Conservation (phyloP, 164 flowering plant genomes). For the Vitis cinerea region DNA sequence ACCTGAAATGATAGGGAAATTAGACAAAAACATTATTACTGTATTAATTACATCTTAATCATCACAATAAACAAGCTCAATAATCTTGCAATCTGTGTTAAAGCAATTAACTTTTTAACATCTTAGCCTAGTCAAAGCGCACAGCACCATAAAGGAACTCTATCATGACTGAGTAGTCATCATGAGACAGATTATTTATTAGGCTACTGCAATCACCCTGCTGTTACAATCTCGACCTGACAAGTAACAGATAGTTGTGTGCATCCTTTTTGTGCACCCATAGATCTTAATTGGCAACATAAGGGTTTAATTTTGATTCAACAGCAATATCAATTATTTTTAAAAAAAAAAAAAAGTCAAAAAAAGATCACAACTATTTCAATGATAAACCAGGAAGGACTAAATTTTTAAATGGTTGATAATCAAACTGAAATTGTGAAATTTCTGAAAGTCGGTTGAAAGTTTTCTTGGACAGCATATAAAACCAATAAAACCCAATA, state of each 20-base stretch:
- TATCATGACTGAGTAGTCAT: too few species aligned
- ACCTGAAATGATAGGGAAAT: slow-evolving; percentile 45
- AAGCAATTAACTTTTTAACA: background rate
- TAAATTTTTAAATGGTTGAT: background rate
- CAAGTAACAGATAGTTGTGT: background rate
- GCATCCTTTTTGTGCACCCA: background rate
- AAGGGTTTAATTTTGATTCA: background rate
- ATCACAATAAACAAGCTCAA: too few species aligned
- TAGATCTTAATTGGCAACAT: background rate
- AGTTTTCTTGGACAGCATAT: too few species aligned
- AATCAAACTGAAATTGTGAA: background rate
- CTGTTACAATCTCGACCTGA: background rate
- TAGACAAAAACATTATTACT: background rate
- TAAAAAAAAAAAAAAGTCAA: too few species aligned
- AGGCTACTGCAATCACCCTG: background rate
- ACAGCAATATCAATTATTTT: too few species aligned
- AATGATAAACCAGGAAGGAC: too few species aligned
- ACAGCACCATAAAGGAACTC: background rate
- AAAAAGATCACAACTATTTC: too few species aligned
- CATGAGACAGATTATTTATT: background rate
- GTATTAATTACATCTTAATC: too few species aligned
- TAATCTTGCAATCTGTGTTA: background rate
- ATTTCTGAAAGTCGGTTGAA: background rate
- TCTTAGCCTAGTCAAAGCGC: background rate
- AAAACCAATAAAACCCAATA: too few species aligned